Conservation (phyloP, 2,329 filamentous ascomycete genomes). For the Trichophyton simii region DNA sequence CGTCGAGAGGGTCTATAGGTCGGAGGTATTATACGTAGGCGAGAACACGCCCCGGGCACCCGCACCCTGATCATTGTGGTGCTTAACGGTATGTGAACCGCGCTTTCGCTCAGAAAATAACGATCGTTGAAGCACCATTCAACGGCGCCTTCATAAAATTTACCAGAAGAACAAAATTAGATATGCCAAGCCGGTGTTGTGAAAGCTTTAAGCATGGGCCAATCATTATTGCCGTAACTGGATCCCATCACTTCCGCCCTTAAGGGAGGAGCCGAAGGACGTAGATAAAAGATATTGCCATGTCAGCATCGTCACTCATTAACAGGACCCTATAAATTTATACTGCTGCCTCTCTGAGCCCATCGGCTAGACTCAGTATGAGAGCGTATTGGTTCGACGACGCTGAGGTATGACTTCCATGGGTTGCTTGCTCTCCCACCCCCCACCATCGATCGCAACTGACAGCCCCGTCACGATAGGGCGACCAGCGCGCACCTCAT, state of each 20-base stretch:
- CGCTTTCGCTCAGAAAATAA: neutral
- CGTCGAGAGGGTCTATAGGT: conserved; percentile 17
- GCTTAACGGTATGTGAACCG: neutral
- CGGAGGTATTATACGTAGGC: conserved; percentile 18
- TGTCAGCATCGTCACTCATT: neutral
- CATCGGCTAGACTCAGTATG: conserved; percentile 37
- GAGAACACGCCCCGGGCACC: conserved; percentile 20
- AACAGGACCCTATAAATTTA: neutral
- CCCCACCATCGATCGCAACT: neutral
- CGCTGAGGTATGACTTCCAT: conserved; percentile 37
- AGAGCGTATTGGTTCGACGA: conserved; percentile 63
- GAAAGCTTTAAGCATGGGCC: neutral
- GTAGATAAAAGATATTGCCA: neutral
- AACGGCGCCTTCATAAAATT: neutral
- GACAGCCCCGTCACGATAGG: conserved; percentile 39
- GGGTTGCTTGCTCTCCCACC: neutral
- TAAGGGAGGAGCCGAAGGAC: neutral
- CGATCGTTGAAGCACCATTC: neutral
- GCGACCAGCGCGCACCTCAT: conserved; percentile 85
- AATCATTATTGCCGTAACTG: neutral
- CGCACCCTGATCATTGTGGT: conserved; percentile 25
- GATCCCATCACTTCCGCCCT: neutral
- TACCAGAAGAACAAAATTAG: neutral
- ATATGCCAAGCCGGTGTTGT: neutral
- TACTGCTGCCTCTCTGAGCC: neutral